phyloP scores from a whole-genome alignment of 1,284 basidiomycete species.

The Cutaneotrichosporon spelunceum region DNA sequence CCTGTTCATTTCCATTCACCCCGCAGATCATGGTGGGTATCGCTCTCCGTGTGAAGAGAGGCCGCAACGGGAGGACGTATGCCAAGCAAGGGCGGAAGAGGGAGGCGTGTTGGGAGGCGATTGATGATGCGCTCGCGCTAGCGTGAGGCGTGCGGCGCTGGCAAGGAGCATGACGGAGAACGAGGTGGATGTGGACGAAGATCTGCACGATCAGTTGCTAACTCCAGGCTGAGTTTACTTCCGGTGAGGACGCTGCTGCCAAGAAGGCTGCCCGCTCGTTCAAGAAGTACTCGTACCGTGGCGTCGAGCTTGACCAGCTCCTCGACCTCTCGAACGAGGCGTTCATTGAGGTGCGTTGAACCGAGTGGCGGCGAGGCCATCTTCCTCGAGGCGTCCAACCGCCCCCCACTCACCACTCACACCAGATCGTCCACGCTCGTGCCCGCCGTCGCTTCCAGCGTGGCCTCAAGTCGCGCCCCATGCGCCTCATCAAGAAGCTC shows the following conservation, averaged over 20 bases:
- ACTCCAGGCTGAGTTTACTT: conserved; percentile 60
- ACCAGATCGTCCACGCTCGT: conserved; percentile 93
- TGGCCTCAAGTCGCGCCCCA: conserved; percentile 95
- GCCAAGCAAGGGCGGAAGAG: background rate
- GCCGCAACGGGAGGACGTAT: background rate
- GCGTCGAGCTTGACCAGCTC: conserved; percentile 94
- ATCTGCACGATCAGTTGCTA: background rate
- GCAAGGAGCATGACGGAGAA: background rate
- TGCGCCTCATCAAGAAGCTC: conserved; percentile 99
- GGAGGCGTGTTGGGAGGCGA: background rate
- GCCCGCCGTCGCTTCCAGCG: conserved; percentile 98
- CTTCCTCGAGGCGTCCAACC: background rate
- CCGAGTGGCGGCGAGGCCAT: background rate
- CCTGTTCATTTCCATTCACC: conserved; percentile 5
- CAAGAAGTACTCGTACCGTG: conserved; percentile 98
- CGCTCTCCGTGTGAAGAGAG: background rate
- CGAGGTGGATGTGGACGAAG: background rate
- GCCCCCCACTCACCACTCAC: background rate
- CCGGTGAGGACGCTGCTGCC: conserved; percentile 83
- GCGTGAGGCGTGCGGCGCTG: background rate
- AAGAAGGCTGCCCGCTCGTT: conserved; percentile 97
- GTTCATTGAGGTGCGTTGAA: conserved; percentile 53
- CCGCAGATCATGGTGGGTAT: conserved; percentile 14
- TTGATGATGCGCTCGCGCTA: background rate
- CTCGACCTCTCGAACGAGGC: conserved; percentile 94